Base-by-base conservation (phyloP, 805 yeast genomes). In the Lachancea waltii region DNA sequence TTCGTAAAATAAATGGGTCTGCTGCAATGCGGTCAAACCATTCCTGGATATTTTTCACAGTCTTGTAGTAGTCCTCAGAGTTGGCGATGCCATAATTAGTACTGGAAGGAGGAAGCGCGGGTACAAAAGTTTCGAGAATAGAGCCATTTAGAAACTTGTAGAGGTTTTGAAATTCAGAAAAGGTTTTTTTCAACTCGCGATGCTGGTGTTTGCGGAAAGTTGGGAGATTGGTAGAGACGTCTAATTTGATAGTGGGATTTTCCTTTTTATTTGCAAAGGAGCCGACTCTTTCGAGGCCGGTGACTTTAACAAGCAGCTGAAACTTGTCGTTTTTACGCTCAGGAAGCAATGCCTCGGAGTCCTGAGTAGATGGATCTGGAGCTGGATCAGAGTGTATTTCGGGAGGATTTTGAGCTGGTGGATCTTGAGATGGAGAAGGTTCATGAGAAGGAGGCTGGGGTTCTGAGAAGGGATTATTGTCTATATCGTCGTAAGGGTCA, bases 61-160 rank as follows among this genome's bases (percentile, higher is more conserved):
- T 67, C 39, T 76, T 75, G 37, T 67, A 65, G 35, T 69, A 70
- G 52, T 85, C 95, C 45, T 90, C 97, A 20, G 82, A 82, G 31
- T 89, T 84, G 37, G 84, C 84, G n/a, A 77, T 67, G 18, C 95
- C 95, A 53, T 79, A 89, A 14, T 87, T 72, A 1, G 95, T 82
- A 5, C 68, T 71, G 1, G 92, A 68, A 15, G 69, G 65, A 0
- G 97, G 97, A 29, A 92, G 67, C 5, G 94, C 79, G 0, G 97
- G 97, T 3, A 92, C 87, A 62, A 90, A 87, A 40, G 92, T 89
- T 58, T 92, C 97, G 22, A 90, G 80, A 52, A 87, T 82, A 26
- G 94, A 84, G 15, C 79, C 78, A 40, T 79, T 77, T 45, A 92
- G 64, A 55, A 83, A 90, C 47, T 77, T 77, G 61, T 84, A 85